phyloP scores from a whole-genome alignment of 2,329 filamentous ascomycete genomes.

The Hymenoscyphus occultus region DNA sequence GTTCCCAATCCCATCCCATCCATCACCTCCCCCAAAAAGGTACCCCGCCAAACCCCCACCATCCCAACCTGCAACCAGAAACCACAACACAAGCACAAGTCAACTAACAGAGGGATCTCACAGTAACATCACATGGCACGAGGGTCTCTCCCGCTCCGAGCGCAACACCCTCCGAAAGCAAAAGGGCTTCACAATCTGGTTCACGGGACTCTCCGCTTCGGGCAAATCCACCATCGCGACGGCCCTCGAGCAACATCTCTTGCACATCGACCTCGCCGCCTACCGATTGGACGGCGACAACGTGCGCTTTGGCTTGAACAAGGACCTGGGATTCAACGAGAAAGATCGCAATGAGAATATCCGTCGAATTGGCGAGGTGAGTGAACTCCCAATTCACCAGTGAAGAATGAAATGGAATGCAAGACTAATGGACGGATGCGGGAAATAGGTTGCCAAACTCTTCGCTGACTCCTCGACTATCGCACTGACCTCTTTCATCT shows the following conservation, averaged over 20 bases:
- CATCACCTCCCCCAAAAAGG: conserved; percentile 10
- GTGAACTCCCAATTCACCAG: conserved; percentile 11
- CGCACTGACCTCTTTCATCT: conserved; percentile 95
- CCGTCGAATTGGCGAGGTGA: conserved; percentile 81
- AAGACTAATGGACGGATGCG: conserved; percentile 6
- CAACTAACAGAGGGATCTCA: neutral
- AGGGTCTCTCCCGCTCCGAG: conserved; percentile 69
- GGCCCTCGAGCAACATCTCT: conserved; percentile 92
- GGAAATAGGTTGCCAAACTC: conserved; percentile 79
- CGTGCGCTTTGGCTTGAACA: conserved; percentile 96
- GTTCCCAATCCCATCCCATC: conserved; percentile 2
- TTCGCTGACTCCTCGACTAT: conserved; percentile 89
- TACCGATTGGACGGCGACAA: conserved; percentile 99
- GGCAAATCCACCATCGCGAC: conserved; percentile 97
- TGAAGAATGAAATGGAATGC: neutral
- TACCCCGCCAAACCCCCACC: conserved; percentile 32
- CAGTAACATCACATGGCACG: conserved; percentile 92
- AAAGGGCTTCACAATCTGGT: conserved; percentile 92
- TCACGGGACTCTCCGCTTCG: conserved; percentile 92
- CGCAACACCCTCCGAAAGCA: conserved; percentile 75
- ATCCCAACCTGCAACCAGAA: neutral
- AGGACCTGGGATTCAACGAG: conserved; percentile 92
- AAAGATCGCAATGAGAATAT: conserved; percentile 97
- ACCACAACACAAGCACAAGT: neutral
- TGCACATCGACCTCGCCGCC: conserved; percentile 76